Evolutionary conservation across 2,329 filamentous ascomycete genomes (phyloP).

Genomic region (Ascochyta fabae): DNA sequence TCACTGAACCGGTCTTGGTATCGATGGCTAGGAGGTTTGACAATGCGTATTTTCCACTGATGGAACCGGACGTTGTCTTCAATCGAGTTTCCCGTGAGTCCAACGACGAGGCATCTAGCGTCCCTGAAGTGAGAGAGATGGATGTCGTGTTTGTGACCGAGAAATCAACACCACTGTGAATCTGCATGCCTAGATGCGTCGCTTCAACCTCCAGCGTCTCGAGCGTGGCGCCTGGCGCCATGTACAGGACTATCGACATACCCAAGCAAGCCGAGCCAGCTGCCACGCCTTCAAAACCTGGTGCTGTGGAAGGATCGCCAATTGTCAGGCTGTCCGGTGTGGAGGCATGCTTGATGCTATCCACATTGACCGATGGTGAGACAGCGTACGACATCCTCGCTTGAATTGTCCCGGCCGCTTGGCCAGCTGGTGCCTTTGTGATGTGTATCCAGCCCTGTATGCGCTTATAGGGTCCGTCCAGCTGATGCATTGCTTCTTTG

Average conservation of each 20-base stretch:
- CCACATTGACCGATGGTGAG: constrained; percentile 40
- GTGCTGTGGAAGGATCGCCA: constrained; percentile 33
- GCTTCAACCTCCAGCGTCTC: constrained; percentile 45
- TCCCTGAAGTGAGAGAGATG: constrained; percentile 45
- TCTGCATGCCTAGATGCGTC: constrained; percentile 48
- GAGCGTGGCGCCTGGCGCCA: constrained; percentile 42
- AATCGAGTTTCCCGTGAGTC: constrained; percentile 50
- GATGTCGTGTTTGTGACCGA: constrained; percentile 41
- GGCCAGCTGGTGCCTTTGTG: constrained; percentile 40
- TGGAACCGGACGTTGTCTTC: constrained; percentile 49
- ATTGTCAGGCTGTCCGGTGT: constrained; percentile 32
- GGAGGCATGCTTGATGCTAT: constrained; percentile 38
- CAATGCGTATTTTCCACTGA: constrained; percentile 52
- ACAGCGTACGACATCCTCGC: constrained; percentile 48
- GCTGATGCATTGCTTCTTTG: constrained; percentile 39
- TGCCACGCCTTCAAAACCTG: constrained; percentile 34
- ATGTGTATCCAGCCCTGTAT: constrained; percentile 51
- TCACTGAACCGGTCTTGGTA: constrained; percentile 51
- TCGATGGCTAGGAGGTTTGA: constrained; percentile 50
- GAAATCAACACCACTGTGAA: constrained; percentile 42
- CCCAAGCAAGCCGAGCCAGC: constrained; percentile 45
- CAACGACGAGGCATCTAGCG: constrained; percentile 42
- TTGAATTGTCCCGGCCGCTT: constrained; percentile 46
- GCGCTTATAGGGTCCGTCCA: constrained; percentile 41
- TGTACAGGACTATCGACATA: constrained; percentile 47